Base-by-base conservation (phyloP, 345 rosid genomes). In the Populus pruinosa region DNA sequence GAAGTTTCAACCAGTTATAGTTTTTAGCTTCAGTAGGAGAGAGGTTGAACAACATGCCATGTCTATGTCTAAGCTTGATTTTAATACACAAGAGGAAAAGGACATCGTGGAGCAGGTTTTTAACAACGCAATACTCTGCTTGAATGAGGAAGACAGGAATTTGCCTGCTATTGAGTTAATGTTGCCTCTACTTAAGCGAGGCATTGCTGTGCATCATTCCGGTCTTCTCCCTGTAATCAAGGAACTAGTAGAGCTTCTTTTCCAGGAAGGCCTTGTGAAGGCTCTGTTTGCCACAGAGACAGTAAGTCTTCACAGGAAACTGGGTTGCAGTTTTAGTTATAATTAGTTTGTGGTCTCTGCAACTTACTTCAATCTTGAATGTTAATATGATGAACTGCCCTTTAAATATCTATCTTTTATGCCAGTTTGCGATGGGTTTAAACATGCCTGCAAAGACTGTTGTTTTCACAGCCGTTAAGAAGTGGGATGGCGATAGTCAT, bases 391-490 rank as follows among this genome's bases (percentile, higher is more conserved):
- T 38, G 59, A 20, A 49, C 11, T 33, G 36, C 39, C 67, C 53
- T 31, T 74, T 17, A 71, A 70, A 31, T 63, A 49, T 18, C 56
- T 70, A 35, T 43, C 68, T 11, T 64, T 68, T 85, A 56, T 84
- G 71, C 67, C 92, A 96, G 98, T 96, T 96, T 87, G 98, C 99
- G 66, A 96, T 96, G 99, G 99, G 99, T 70, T 89, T 93, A 82
- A 96, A 96, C 84, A 96, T 96, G 99, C 99, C 97, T 33, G 99
- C 98, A 77, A 96, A 96, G 85, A 96, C 99, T 74, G 99, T 96
- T 72, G 94, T 96, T 63, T 96, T 96, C 75, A 93, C 97, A 80
- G 83, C 97, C 75, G 94, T 93, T 76, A 93, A 87, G 89, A 96
- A 96, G 91, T 92, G 96, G 96, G 99, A 96, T 87, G 98, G 98